Conservation (phyloP, 192 early-diverging fungal species). For the Backusella sp. region DNA sequence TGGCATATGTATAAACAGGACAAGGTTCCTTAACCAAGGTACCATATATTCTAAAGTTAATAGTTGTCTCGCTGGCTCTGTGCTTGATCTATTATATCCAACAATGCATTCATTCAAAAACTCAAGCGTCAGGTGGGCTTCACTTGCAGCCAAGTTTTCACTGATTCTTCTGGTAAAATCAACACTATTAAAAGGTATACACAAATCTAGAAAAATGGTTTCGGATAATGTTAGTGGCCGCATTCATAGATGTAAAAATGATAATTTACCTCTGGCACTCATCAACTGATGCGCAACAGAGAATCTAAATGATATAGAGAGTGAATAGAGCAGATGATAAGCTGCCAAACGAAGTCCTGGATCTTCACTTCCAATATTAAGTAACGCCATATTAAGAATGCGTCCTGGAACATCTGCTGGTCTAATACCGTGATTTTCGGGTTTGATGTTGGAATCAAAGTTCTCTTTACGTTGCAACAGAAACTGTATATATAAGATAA, state of each 20-base stretch:
- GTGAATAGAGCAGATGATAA: constrained; percentile 86
- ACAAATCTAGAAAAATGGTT: constrained; percentile 61
- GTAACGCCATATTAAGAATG: constrained; percentile 85
- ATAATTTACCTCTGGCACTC: constrained; percentile 52
- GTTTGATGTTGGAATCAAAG: constrained; percentile 5
- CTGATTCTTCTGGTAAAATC: constrained; percentile 78
- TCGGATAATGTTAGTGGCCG: neutral
- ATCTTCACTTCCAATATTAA: constrained; percentile 81
- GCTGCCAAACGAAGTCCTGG: constrained; percentile 74
- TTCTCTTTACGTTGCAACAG: neutral
- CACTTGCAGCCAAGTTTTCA: constrained; percentile 64
- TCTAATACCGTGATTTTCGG: constrained; percentile 45
- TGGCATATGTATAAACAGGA: constrained; percentile 45
- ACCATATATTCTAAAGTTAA: constrained; percentile 81
- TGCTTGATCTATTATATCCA: constrained; percentile 68
- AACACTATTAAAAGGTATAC: constrained; percentile 83
- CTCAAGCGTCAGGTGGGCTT: constrained; percentile 80
- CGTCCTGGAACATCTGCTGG: constrained; percentile 88
- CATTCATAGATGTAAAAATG: neutral
- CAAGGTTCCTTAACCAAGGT: constrained; percentile 84
- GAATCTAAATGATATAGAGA: constrained; percentile 76
- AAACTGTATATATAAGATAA: neutral
- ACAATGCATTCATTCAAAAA: constrained; percentile 81
- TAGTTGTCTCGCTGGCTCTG: constrained; percentile 64
- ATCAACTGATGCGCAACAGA: constrained; percentile 72